Evolutionary conservation across 495 filamentous ascomycete genomes (phyloP), one percentile per base, ranked within the genome.

Genomic region (Rhypophila decipiens): DNA sequence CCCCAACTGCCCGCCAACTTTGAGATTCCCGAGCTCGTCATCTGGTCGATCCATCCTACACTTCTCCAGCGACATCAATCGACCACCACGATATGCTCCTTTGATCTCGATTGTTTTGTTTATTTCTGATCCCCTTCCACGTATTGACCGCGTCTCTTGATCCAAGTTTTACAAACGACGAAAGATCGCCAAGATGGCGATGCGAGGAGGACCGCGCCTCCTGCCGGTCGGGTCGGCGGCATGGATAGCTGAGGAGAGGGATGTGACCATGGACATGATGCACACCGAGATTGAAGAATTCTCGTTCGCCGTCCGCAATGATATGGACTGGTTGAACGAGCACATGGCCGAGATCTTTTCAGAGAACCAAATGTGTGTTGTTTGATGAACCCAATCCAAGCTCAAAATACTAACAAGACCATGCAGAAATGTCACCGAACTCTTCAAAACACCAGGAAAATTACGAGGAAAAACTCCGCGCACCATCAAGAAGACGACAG

Each of bases 401-500:
- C 3, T 45, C 31, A 8, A 18, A 13, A 24, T 5, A 17, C 29
- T 20, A 45, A 20, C 8, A 23, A 37, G 1, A 18, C 47, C 54
- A 39, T 39, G 47, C 55, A 90, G 87, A 40, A 90, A 90, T 63
- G 83, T 97, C 44, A 76, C 87, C 23, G 94, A 97, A 52, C 78
- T 90, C 2, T 95, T 97, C 70, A 98, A 98, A 58, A 97, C 93
- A 4, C 93, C 93, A 2, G 91, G 90, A 19, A 96, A 94, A 54
- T 69, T 96, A 69, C 80, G 89, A 51, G 93, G 90, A 47, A 96
- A 94, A 70, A 96, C 93, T 5, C 91, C 93, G 31, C 78, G 88
- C 39, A 95, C 90, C 2, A 72, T 73, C 12, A 77, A 87, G 38
- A 95, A 93, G 65, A 74, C 69, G 21, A 78, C 80, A 56, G 66